Evolutionary conservation across 192 early-diverging fungal genomes (phyloP).

Genomic region (Coemansia biformis): DNA sequence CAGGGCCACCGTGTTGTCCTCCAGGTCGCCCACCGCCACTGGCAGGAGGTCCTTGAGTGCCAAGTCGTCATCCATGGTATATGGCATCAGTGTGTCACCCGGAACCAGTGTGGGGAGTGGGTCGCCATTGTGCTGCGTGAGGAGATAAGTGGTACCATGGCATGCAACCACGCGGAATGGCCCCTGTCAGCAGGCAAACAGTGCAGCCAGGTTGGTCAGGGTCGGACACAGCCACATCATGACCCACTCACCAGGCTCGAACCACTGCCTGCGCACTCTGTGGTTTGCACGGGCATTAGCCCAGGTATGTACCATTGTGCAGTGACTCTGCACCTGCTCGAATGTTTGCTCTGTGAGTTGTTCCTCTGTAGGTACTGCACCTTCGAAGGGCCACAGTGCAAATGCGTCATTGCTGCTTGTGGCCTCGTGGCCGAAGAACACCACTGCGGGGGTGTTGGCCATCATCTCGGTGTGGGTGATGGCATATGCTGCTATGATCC

Average conservation of each 20-base stretch:
- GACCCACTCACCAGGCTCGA: conserved; percentile 9
- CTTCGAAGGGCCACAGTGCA: not conserved
- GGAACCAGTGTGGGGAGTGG: not conserved
- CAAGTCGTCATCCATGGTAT: not conserved
- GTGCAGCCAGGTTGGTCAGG: conserved; percentile 7
- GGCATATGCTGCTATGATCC: conserved; percentile 14
- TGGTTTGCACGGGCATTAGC: conserved; percentile 1
- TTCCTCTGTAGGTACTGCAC: not conserved
- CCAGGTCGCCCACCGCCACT: too few species aligned
- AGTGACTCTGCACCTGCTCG: not conserved
- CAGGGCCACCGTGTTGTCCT: too few species aligned
- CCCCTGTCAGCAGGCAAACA: conserved; percentile 1
- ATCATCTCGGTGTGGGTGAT: conserved; percentile 2
- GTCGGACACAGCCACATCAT: not conserved
- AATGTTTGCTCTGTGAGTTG: not conserved
- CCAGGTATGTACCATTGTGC: not conserved
- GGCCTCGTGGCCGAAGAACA: conserved; percentile 1
- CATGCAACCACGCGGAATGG: conserved; percentile 11
- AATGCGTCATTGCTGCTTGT: not conserved
- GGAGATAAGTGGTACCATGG: not conserved
- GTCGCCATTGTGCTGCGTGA: not conserved
- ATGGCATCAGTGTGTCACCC: not conserved
- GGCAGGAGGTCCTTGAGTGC: not conserved
- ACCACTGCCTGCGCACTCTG: not conserved
- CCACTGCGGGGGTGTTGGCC: not conserved